Conservation (phyloP, 202 grass and related monocot species). For the Eragrostis tef region DNA sequence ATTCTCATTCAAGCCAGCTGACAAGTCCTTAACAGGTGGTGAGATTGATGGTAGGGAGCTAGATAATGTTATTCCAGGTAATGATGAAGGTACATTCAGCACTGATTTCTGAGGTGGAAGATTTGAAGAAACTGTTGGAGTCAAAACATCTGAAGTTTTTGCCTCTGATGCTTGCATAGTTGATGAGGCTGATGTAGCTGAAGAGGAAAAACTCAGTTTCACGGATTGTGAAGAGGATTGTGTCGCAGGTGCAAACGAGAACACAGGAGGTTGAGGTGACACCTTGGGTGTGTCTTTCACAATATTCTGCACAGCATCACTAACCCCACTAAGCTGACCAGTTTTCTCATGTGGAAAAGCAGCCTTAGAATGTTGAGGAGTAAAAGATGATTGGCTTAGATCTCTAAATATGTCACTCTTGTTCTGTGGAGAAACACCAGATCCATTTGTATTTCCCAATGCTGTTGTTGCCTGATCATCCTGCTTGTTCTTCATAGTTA, state of each 20-base stretch:
- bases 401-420: slow-evolving; percentile 49
- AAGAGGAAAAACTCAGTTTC: slow-evolving; percentile 39
- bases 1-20: slow-evolving; percentile 44
- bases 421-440: slow-evolving; percentile 44
- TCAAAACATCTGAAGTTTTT: slow-evolving; percentile 45
- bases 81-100: slow-evolving; percentile 29
- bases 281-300: slow-evolving; percentile 50
- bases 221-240: slow-evolving; percentile 36
- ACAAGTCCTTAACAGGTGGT: slow-evolving; percentile 42
- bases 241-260: slow-evolving; percentile 37
- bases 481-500: slow-evolving; percentile 46
- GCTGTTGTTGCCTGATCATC: slow-evolving; percentile 41
- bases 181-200: slow-evolving; percentile 40
- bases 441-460: slow-evolving; percentile 48
- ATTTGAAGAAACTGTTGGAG: slow-evolving; percentile 45
- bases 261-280: slow-evolving; percentile 45
- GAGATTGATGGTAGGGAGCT: slow-evolving; percentile 48
- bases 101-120: slow-evolving; percentile 46
- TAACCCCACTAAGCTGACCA: slow-evolving; percentile 40
- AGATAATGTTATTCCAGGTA: slow-evolving; percentile 36
- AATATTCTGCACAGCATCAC: slow-evolving; percentile 32
- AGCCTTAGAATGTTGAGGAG: slow-evolving; percentile 51
- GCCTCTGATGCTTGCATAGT: slow-evolving; percentile 43
- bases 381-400: slow-evolving; percentile 56
- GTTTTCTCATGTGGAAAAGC: slow-evolving; percentile 45